Conservation (phyloP, 805 yeast genomes). For the Candida nemodendra region DNA sequence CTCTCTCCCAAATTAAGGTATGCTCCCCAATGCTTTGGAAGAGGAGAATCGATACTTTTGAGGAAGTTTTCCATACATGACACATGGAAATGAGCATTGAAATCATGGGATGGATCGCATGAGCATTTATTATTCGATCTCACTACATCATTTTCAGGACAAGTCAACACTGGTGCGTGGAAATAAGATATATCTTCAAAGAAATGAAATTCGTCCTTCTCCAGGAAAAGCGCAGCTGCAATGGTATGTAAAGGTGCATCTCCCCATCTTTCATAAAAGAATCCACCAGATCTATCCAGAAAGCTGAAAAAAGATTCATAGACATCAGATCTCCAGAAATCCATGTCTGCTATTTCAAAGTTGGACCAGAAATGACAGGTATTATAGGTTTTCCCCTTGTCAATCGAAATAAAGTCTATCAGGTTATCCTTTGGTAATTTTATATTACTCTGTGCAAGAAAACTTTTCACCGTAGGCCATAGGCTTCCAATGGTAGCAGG, state of each 20-base stretch:
- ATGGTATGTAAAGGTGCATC: slow-evolving; percentile 74
- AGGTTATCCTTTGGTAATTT: slow-evolving; percentile 39
- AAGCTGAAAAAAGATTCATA: slow-evolving; percentile 53
- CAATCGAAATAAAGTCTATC: slow-evolving; percentile 42
- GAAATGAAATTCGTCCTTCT: slow-evolving; percentile 49
- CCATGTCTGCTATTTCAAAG: slow-evolving; percentile 62
- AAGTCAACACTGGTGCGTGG: slow-evolving; percentile 53
- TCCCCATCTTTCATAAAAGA: slow-evolving; percentile 78
- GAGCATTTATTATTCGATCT: slow-evolving; percentile 45
- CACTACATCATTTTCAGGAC: slow-evolving; percentile 48
- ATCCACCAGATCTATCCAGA: slow-evolving; percentile 62
- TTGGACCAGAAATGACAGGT: slow-evolving; percentile 65
- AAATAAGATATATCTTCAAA: slow-evolving; percentile 60
- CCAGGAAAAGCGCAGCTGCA: slow-evolving; percentile 54
- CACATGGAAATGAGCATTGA: slow-evolving; percentile 39
- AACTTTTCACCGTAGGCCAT: slow-evolving; percentile 46
- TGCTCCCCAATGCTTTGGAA: slow-evolving; percentile 9
- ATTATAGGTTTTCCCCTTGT: slow-evolving; percentile 45
- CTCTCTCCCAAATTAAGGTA: slow-evolving; percentile 5
- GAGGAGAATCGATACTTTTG: background rate
- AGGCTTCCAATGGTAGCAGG: slow-evolving; percentile 46
- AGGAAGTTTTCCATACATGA: slow-evolving; percentile 11
- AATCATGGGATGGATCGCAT: slow-evolving; percentile 48
- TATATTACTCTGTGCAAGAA: slow-evolving; percentile 39
- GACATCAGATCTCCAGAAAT: slow-evolving; percentile 55